Base-by-base conservation (phyloP, 257 asterid genomes). In the Plantago ovata region DNA sequence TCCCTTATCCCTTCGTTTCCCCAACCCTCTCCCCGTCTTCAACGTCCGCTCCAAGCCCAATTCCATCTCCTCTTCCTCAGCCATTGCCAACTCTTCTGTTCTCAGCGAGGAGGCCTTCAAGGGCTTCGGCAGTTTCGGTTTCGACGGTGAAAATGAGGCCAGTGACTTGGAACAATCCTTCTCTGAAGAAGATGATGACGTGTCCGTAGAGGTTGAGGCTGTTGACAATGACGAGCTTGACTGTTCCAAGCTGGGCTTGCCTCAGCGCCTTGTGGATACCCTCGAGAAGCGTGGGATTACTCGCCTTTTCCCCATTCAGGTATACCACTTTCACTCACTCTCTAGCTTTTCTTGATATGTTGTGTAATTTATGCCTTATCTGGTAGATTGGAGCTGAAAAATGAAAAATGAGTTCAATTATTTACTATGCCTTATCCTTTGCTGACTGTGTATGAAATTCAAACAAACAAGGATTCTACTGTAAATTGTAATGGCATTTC, bases 251-350 rank as follows among this genome's bases (percentile, higher is more conserved):
- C 66, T 93, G 61, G 94, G 94, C 18, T 75, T 93, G 86, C 87
- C 96, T 24, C 75, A 60, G n/a, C 80, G 84, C 60, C 84, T 89
- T 52, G 94, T 82, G 36, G 85, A 93, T 10, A 62, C 85, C 24
- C 95, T 93, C 6, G 80, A 76, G 73, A 76, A 72, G 61, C 80
- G 95, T 44, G 99, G 99, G 48, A 86, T 93, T 77, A 73, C 84
- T 62, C 61, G 64, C 10, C 99, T 93, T 65, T 93, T 93, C 60
- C 99, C 96, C 3, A 91, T 91, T 75, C 96, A 87, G 62, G 94
- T 87, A 24, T 58, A 51, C 11, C 39, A 40, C 22, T 18, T 28
- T 20, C 13, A 14, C 15, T 19, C 9, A 2, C 10, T 49, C 8
- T 41, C 9, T 21, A 21, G 9, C 13, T 0, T 46, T 2, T 38